Percentiles rank a stretch among this genome's conserved stretches.
phyloP scores from a whole-genome alignment of 768 basidiomycete genomes.

The Calocybe indica region DNA sequence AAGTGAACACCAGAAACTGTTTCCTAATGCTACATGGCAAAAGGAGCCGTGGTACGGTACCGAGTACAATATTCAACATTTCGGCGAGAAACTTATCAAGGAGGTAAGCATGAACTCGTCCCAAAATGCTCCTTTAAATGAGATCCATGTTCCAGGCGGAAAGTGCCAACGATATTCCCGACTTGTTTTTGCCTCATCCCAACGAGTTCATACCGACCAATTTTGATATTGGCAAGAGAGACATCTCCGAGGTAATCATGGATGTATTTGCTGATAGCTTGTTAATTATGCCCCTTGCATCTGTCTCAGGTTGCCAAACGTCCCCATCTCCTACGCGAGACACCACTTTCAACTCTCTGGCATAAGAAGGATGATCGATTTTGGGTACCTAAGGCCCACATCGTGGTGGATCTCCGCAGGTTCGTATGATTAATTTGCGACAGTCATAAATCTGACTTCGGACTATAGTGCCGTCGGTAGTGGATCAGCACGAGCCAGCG shows the following conservation, averaged over 20 bases:
- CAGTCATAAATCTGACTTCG: neutral
- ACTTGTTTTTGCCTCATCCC: conserved; percentile 73
- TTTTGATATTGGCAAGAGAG: conserved; percentile 75
- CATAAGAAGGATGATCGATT: conserved; percentile 97
- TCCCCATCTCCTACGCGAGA: conserved; percentile 73
- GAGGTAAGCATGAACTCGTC: conserved; percentile 27
- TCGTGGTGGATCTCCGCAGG: conserved; percentile 74
- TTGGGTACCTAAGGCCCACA: conserved; percentile 87
- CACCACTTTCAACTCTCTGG: conserved; percentile 73
- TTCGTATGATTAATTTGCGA: conserved; percentile 15
- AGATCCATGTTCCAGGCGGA: conserved; percentile 42
- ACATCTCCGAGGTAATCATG: conserved; percentile 48
- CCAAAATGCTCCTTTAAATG: neutral
- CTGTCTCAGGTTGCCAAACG: conserved; percentile 31
- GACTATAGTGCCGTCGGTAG: conserved; percentile 48
- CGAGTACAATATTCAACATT: conserved; percentile 68
- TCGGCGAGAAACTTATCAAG: conserved; percentile 57
- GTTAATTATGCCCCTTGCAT: neutral
- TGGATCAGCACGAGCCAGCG: conserved; percentile 59
- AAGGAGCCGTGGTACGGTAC: conserved; percentile 94
- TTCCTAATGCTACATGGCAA: conserved; percentile 46
- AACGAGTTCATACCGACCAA: conserved; percentile 91
- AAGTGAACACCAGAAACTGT: conserved; percentile 49
- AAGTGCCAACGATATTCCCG: conserved; percentile 54
- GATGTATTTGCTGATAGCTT: conserved; percentile 4